A percentile compares a stretch with the other conserved stretches of the same genome.
phyloP scores from a whole-genome alignment of 495 filamentous ascomycete species.

The Daldinia concentrica region DNA sequence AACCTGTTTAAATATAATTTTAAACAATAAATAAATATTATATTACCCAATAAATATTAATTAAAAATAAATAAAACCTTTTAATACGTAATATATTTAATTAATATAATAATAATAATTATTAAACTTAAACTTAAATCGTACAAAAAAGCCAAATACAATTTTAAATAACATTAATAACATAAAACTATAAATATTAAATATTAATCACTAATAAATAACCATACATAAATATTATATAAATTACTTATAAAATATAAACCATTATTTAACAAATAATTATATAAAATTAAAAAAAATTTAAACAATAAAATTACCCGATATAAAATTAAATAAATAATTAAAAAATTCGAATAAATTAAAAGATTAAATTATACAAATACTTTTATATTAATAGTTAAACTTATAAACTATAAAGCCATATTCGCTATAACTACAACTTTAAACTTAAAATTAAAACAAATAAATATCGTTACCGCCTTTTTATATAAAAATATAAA shows the following conservation, averaged over 20 bases:
- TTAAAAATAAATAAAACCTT: neutral
- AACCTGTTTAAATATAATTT: neutral
- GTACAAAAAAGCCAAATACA: neutral
- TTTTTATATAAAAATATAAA: neutral
- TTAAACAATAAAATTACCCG: neutral
- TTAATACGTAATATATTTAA: neutral
- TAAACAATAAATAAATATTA: neutral
- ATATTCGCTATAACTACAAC: neutral
- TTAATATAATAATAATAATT: neutral
- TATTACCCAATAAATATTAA: neutral
- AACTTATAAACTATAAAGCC: neutral
- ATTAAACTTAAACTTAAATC: neutral
- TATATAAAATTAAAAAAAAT: neutral
- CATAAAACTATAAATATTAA: neutral
- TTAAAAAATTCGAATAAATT: neutral
- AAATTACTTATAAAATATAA: neutral
- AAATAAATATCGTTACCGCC: neutral
- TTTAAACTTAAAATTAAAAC: neutral
- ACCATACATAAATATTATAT: neutral
- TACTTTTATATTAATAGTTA: neutral
- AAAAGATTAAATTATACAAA: neutral
- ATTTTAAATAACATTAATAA: neutral
- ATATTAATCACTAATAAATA: neutral
- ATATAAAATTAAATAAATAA: slow-evolving; percentile 1
- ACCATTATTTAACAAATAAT: neutral